phyloP scores from a whole-genome alignment of 306 rosid genomes.

The Vigna trinervia region DNA sequence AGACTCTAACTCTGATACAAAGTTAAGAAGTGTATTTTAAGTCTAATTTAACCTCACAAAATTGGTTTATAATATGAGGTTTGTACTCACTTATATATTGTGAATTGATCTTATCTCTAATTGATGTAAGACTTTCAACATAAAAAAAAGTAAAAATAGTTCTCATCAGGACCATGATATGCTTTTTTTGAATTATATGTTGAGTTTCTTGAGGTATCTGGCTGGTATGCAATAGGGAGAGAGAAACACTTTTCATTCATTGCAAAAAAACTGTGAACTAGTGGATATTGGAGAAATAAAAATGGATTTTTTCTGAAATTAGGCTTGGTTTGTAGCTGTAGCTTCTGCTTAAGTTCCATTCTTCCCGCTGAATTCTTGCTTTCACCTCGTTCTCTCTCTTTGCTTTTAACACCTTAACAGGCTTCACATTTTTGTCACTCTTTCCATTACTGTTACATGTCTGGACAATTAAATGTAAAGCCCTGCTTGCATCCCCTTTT shows the following conservation, averaged over 20 bases:
- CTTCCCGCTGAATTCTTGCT: not conserved
- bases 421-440: not conserved
- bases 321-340: not conserved
- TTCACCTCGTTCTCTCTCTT: not conserved
- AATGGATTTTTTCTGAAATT: not conserved
- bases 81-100: too few relatives aligned
- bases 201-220: constrained; percentile 6
- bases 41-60: too few relatives aligned
- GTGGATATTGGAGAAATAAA: not conserved
- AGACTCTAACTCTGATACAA: too few relatives aligned
- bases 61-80: too few relatives aligned
- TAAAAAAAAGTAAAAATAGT: not conserved
- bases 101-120: too few relatives aligned
- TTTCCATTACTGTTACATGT: not conserved
- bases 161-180: constrained; percentile 1
- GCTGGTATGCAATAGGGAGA: not conserved
- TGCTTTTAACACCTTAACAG: not conserved
- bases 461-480: not conserved
- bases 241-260: not conserved
- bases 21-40: too few relatives aligned
- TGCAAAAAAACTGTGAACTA: not conserved
- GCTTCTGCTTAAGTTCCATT: not conserved
- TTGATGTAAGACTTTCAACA: too few relatives aligned
- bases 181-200: constrained; percentile 20
- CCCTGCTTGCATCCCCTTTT: not conserved